Evolutionary conservation across 805 yeast species (phyloP).

Genomic region (Hanseniaspora jakobsenii): DNA sequence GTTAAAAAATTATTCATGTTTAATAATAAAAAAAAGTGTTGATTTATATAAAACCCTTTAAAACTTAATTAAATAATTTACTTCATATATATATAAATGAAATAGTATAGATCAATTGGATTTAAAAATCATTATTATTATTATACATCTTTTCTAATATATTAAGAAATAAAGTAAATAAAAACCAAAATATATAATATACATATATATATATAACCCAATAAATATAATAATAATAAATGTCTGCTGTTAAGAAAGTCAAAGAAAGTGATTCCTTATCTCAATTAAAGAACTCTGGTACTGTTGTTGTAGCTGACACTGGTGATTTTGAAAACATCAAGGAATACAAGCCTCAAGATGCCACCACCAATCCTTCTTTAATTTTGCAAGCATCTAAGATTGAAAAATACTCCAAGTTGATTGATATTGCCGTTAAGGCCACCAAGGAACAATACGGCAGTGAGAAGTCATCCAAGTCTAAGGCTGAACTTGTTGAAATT

Average conservation of each 20-base stretch:
- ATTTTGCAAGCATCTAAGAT: conserved; percentile 91
- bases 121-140: too few species aligned
- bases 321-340: conserved; percentile 98
- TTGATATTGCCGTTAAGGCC: conserved; percentile 84
- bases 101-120: too few species aligned
- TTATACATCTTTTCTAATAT: too few species aligned
- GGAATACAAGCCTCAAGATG: conserved; percentile 96
- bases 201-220: not conserved
- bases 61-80: too few species aligned
- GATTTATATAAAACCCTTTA: too few species aligned
- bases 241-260: conserved; percentile 28
- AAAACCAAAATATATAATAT: not conserved
- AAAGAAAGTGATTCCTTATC: conserved; percentile 60
- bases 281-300: conserved; percentile 88
- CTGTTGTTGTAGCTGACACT: conserved; percentile 94
- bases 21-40: too few species aligned
- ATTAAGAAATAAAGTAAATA: conserved; percentile 8
- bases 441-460: conserved; percentile 41
- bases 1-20: too few species aligned
- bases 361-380: conserved; percentile 97
- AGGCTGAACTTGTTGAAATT: conserved; percentile 51
- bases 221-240: conserved; percentile 2
- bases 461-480: too few species aligned
- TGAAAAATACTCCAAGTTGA: conserved; percentile 74
- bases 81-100: too few species aligned